These are phyloP conservation scores for Tephrocybe sp. DNA, from an alignment of 768 basidiomycete genomes.

Conservation along the genomic window DNA sequence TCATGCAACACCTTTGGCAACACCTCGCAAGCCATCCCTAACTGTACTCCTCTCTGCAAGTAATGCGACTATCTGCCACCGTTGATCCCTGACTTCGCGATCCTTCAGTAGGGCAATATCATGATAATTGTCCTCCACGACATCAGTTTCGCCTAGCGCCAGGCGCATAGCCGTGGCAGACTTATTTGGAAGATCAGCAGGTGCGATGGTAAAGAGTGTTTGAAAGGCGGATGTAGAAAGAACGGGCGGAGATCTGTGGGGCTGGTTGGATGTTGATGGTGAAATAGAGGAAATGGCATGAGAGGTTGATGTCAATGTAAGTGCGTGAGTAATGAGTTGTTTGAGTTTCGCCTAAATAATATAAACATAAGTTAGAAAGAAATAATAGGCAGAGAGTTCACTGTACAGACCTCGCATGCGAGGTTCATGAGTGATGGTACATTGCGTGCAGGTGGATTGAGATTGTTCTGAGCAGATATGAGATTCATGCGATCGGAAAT, in stretches of 20 bases:
- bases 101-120: conserved; percentile 54
- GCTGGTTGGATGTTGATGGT: conserved; percentile 41
- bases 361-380: conserved; percentile 1
- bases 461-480: conserved; percentile 74
- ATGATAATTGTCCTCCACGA: conserved; percentile 50
- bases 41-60: conserved; percentile 73
- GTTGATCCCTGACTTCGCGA: conserved; percentile 62
- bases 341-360: conserved; percentile 69
- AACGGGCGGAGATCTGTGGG: conserved; percentile 38
- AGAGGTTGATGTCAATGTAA: conserved; percentile 74
- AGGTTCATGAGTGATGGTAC: conserved; percentile 72
- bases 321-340: conserved; percentile 76
- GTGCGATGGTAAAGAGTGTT: conserved; percentile 73
- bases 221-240: conserved; percentile 73
- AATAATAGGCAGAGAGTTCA: neutral
- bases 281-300: conserved; percentile 75
- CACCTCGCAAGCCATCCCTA: conserved; percentile 37
- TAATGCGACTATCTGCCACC: conserved; percentile 78
- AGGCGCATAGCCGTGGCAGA: conserved; percentile 77
- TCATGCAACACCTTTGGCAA: conserved; percentile 11
- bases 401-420: conserved; percentile 65
- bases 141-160: conserved; percentile 51
- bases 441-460: conserved; percentile 54
- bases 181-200: conserved; percentile 74
- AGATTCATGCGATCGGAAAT: conserved; percentile 79